These are phyloP conservation scores for Fraxinus greggii DNA, from an alignment of 305 asterid species.

Conservation along the genomic window DNA sequence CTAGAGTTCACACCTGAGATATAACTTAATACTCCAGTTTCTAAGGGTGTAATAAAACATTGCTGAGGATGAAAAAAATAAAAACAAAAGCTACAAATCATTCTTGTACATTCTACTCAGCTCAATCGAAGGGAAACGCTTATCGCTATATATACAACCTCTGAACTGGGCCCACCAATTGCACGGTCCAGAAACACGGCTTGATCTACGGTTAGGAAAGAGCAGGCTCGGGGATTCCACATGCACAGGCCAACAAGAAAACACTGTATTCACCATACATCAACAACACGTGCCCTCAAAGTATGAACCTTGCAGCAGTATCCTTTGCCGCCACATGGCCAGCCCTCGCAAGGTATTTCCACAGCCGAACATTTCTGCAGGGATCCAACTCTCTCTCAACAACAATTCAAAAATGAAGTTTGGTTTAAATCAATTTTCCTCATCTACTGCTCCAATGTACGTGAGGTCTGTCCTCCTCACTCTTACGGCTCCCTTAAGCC, in stretches of 20 bases:
- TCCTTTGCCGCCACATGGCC: constrained; percentile 17
- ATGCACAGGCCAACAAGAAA: constrained; percentile 20
- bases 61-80: constrained; percentile 8
- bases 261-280: background rate
- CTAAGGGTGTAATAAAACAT: background rate
- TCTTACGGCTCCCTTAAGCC: constrained; percentile 83
- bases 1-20: background rate
- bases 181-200: constrained; percentile 14
- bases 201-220: constrained; percentile 24
- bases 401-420: constrained; percentile 29
- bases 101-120: constrained; percentile 18
- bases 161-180: constrained; percentile 10
- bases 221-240: constrained; percentile 10
- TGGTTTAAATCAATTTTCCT: constrained; percentile 64
- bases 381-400: background rate
- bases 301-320: constrained; percentile 21
- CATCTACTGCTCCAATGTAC: constrained; percentile 81
- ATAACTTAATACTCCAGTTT: background rate
- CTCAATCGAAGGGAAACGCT: constrained; percentile 13
- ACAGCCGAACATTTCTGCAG: constrained; percentile 1
- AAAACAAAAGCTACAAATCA: constrained; percentile 5
- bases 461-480: constrained; percentile 84
- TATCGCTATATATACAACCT: constrained; percentile 29
- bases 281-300: constrained; percentile 1
- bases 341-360: constrained; percentile 7